Conservation (phyloP, 2,329 filamentous ascomycete species). For the Dothistroma septosporum region DNA sequence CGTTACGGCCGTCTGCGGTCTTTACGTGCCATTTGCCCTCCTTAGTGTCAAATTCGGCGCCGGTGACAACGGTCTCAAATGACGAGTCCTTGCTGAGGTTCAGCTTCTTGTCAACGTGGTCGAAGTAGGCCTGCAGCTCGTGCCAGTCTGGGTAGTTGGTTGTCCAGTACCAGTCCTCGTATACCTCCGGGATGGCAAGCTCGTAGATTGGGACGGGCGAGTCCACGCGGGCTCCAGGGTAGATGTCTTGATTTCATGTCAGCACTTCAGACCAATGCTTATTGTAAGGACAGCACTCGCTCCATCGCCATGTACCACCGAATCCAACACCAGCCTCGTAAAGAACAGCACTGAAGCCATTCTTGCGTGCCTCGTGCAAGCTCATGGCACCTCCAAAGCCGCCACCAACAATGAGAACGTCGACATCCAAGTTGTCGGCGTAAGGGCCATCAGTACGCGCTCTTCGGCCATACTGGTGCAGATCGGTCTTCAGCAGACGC, state of each 20-base stretch:
- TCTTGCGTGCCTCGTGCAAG: constrained; percentile 40
- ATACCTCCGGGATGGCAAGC: constrained; percentile 42
- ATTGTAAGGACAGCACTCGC: background rate
- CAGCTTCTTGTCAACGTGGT: constrained; percentile 54
- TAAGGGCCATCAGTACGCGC: constrained; percentile 24
- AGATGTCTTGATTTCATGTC: constrained; percentile 20
- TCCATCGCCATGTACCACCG: constrained; percentile 36
- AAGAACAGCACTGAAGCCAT: constrained; percentile 27
- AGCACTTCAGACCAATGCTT: background rate
- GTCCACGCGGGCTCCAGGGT: constrained; percentile 44
- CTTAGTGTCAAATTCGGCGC: constrained; percentile 49
- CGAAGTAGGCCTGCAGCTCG: constrained; percentile 57
- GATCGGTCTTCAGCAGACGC: constrained; percentile 26
- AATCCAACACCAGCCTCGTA: constrained; percentile 34
- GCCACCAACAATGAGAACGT: constrained; percentile 38
- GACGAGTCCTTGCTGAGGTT: constrained; percentile 54
- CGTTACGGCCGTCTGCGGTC: constrained; percentile 50
- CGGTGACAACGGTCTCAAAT: constrained; percentile 54
- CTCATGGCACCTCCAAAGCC: constrained; percentile 43
- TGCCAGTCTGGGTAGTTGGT: constrained; percentile 32
- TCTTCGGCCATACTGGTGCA: constrained; percentile 24
- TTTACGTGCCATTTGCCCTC: constrained; percentile 49
- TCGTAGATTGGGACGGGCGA: constrained; percentile 33
- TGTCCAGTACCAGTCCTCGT: constrained; percentile 54
- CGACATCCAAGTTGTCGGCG: constrained; percentile 30